Evolutionary conservation across 768 basidiomycete genomes (phyloP).

Genomic region (Pleurotus ostreatus): DNA sequence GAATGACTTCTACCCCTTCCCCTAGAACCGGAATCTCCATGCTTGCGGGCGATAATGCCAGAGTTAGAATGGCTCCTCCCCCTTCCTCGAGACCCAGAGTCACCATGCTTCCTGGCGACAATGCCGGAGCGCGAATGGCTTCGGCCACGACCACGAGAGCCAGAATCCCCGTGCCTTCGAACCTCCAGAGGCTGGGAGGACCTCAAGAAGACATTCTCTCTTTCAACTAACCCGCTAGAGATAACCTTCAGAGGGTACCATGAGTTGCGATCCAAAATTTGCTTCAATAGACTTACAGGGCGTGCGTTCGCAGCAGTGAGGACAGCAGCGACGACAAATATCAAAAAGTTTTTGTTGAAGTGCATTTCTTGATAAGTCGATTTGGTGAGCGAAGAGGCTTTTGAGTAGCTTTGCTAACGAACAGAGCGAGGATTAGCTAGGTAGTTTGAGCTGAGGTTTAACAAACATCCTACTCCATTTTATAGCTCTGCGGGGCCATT

Average conservation of each 20-base stretch:
- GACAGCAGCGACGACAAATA: not conserved
- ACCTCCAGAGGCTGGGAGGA: not conserved
- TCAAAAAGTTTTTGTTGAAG: not conserved
- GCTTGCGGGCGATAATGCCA: not conserved
- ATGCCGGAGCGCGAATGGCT: slow-evolving; percentile 2
- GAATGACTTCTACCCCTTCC: not conserved
- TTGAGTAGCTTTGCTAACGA: not conserved
- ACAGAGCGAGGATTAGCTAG: not conserved
- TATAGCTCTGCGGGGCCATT: not conserved
- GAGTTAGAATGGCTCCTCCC: not conserved
- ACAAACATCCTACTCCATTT: not conserved
- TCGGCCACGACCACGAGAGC: not conserved
- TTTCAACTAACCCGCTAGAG: not conserved
- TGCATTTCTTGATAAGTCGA: not conserved
- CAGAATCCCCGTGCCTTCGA: not conserved
- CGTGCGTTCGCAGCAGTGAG: not conserved
- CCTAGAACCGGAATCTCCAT: not conserved
- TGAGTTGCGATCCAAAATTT: not conserved
- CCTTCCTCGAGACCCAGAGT: not conserved
- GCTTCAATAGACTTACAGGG: not conserved
- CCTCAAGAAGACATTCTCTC: not conserved
- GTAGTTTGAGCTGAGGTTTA: not conserved
- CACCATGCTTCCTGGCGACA: not conserved
- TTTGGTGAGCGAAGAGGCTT: not conserved
- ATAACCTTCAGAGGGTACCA: not conserved